Conservation (phyloP, 2,329 filamentous ascomycete species). For the Apiospora koreana region DNA sequence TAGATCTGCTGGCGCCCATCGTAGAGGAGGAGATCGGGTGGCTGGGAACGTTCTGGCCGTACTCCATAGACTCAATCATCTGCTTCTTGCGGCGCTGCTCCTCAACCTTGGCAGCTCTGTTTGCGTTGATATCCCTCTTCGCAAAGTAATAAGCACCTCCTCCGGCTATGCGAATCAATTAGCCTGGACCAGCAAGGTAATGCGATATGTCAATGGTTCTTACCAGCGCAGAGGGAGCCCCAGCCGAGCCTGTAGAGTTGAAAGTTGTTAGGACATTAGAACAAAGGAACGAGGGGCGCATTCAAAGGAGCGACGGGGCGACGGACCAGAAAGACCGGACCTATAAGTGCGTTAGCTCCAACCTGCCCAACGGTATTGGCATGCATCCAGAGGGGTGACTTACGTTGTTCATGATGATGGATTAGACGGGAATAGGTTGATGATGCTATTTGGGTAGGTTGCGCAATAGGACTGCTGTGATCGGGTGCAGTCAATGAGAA, state of each 20-base stretch:
- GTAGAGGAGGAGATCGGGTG: slow-evolving; percentile 35
- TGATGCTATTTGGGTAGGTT: not conserved
- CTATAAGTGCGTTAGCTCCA: slow-evolving; percentile 14
- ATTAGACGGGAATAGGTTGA: not conserved
- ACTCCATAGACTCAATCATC: slow-evolving; percentile 56
- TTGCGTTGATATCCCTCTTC: slow-evolving; percentile 90
- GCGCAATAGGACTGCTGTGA: not conserved
- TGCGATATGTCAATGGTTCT: slow-evolving; percentile 29
- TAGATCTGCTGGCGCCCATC: slow-evolving; percentile 40
- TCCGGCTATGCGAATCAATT: slow-evolving; percentile 59
- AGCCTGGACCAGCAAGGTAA: slow-evolving; percentile 18
- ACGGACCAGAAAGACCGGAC: slow-evolving; percentile 21
- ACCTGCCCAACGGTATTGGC: not conserved
- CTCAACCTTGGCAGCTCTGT: slow-evolving; percentile 72
- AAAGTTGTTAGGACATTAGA: not conserved
- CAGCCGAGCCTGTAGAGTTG: slow-evolving; percentile 72
- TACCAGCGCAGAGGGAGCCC: slow-evolving; percentile 85
- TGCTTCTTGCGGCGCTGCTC: slow-evolving; percentile 66
- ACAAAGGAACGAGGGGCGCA: slow-evolving; percentile 21
- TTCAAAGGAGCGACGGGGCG: not conserved
- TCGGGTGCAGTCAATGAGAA: not conserved
- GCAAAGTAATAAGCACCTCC: slow-evolving; percentile 94
- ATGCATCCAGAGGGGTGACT: slow-evolving; percentile 1
- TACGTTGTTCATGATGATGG: slow-evolving; percentile 21
- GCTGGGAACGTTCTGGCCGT: slow-evolving; percentile 40